phyloP scores from a whole-genome alignment of 2,329 filamentous ascomycete species.

The Alternaria sp. region DNA sequence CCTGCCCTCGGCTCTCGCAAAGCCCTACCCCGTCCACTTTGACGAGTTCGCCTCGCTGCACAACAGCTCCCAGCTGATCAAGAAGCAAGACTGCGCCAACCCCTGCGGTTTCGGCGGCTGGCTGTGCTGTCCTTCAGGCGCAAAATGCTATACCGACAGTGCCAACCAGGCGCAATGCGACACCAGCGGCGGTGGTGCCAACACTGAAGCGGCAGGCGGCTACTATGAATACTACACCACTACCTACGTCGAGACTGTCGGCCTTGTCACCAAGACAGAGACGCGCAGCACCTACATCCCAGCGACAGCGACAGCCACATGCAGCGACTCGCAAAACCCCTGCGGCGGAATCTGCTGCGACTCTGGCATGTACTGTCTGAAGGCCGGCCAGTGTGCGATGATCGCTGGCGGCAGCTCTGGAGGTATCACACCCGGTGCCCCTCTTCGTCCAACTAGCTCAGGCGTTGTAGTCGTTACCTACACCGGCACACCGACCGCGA shows the following conservation, averaged over 20 bases:
- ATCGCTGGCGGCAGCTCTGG: constrained; percentile 60
- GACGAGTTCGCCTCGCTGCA: constrained; percentile 35
- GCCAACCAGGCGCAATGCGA: constrained; percentile 47
- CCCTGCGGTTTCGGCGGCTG: constrained; percentile 44
- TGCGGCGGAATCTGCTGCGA: constrained; percentile 77
- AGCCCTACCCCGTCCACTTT: constrained; percentile 40
- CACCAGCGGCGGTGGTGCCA: constrained; percentile 27
- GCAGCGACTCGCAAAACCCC: constrained; percentile 61
- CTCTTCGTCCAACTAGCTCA: constrained; percentile 58
- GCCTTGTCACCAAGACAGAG: constrained; percentile 60
- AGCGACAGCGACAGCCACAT: constrained; percentile 42
- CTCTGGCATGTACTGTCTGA: constrained; percentile 68
- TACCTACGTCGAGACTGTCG: constrained; percentile 61
- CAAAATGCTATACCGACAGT: constrained; percentile 41
- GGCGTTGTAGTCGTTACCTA: constrained; percentile 60
- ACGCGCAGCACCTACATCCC: constrained; percentile 56
- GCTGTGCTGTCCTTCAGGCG: constrained; percentile 44
- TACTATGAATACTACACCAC: constrained; percentile 65
- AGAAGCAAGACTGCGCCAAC: constrained; percentile 26
- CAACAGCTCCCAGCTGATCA: constrained; percentile 37
- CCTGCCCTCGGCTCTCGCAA: constrained; percentile 62
- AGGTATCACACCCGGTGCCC: constrained; percentile 58
- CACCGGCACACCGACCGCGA: constrained; percentile 55
- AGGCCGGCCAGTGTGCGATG: constrained; percentile 63
- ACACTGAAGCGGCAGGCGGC: constrained; percentile 41